phyloP scores from a whole-genome alignment of 306 rosid species.

The Casuarina glauca region DNA sequence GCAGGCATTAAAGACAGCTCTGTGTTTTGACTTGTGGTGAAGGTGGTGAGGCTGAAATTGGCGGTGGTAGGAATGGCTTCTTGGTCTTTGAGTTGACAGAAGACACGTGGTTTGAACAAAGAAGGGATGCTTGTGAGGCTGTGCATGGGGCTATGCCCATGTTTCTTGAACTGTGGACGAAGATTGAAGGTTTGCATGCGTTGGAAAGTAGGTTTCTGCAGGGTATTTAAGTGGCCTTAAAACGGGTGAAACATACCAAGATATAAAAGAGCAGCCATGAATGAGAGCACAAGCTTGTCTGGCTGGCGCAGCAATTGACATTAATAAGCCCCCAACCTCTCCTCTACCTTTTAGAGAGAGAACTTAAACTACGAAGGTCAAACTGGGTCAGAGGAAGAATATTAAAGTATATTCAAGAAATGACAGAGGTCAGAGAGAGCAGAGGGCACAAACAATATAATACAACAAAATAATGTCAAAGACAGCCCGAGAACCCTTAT shows the following conservation, averaged over 20 bases:
- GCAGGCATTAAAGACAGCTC: slow-evolving; percentile 3
- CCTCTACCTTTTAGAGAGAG: slow-evolving; percentile 18
- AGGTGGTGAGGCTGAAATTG: slow-evolving; percentile 15
- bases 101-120: slow-evolving; percentile 25
- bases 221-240: slow-evolving; percentile 19
- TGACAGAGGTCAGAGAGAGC: too few relatives aligned
- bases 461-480: too few relatives aligned
- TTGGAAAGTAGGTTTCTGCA: slow-evolving; percentile 31
- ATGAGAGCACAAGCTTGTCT: slow-evolving; percentile 34
- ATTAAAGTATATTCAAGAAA: neutral
- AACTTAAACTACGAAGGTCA: slow-evolving; percentile 27
- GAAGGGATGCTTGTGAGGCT: slow-evolving; percentile 5
- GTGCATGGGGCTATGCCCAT: slow-evolving; percentile 24
- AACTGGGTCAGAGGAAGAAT: slow-evolving; percentile 28
- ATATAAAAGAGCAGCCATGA: slow-evolving; percentile 17
- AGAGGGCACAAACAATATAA: too few relatives aligned
- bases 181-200: slow-evolving; percentile 33
- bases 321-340: slow-evolving; percentile 32
- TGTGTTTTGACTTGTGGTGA: slow-evolving; percentile 6
- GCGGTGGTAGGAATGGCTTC: slow-evolving; percentile 11
- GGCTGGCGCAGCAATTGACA: slow-evolving; percentile 29
- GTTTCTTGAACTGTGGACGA: slow-evolving; percentile 31
- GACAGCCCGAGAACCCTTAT: too few relatives aligned
- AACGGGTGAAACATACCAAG: slow-evolving; percentile 22
- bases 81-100: slow-evolving; percentile 33